phyloP scores from a whole-genome alignment of 768 basidiomycete genomes.

The Flagelloscypha sp. region DNA sequence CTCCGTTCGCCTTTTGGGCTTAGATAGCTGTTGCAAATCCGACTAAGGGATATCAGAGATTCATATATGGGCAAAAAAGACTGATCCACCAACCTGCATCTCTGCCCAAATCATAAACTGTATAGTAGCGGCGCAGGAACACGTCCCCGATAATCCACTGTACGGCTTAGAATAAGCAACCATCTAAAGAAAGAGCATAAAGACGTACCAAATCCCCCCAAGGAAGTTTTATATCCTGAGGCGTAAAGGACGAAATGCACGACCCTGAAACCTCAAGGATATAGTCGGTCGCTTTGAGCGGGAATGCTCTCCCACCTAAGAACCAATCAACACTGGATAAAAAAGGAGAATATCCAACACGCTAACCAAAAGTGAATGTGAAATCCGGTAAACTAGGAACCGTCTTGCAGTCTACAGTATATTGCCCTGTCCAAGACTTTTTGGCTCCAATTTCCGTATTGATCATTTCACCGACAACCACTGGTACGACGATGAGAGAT shows the following conservation, averaged over 20 bases:
- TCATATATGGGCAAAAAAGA: too few relatives aligned
- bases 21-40: too few relatives aligned
- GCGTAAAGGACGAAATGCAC: slow-evolving; percentile 91
- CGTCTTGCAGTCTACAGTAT: slow-evolving; percentile 80
- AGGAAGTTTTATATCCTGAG: slow-evolving; percentile 81
- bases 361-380: slow-evolving; percentile 76
- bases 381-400: slow-evolving; percentile 81
- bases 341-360: too few relatives aligned
- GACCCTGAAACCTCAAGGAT: slow-evolving; percentile 84
- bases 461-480: slow-evolving; percentile 95
- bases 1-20: too few relatives aligned
- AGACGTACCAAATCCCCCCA: too few relatives aligned
- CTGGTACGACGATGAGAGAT: slow-evolving; percentile 86
- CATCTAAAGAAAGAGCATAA: too few relatives aligned
- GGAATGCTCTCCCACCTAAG: slow-evolving; percentile 70
- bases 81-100: too few relatives aligned
- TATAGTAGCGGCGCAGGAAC: slow-evolving; percentile 87
- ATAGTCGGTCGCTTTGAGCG: slow-evolving; percentile 80
- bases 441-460: slow-evolving; percentile 92
- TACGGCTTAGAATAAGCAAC: too few relatives aligned
- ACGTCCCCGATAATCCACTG: slow-evolving; percentile 56
- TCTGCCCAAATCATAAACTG: slow-evolving; percentile 76
- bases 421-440: slow-evolving; percentile 95
- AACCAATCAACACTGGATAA: too few relatives aligned
- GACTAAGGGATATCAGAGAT: too few relatives aligned